Percentiles rank a stretch among this genome's conserved stretches.
These are phyloP conservation scores for Albatrellus sp. DNA, from an alignment of 1,284 basidiomycete genomes.

Conservation along the genomic window DNA sequence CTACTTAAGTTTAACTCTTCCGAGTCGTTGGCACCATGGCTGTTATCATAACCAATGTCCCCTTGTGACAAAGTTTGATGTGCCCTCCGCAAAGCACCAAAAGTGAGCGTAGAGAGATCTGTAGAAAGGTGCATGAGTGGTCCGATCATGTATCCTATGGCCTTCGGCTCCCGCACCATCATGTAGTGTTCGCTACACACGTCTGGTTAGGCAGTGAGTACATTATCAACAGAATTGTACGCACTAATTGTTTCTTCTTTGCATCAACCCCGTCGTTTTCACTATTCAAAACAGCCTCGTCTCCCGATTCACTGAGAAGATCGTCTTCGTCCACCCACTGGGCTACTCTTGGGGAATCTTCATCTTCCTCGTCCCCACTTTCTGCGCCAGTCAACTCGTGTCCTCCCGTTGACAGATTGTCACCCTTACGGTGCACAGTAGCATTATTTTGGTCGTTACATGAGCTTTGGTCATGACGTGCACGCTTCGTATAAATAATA, in stretches of 20 bases:
- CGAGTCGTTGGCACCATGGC: constrained; percentile 4
- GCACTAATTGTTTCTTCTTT: neutral
- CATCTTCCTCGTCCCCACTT: neutral
- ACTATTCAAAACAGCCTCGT: neutral
- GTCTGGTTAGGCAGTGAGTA: neutral
- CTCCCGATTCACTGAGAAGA: neutral
- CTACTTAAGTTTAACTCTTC: constrained; percentile 1
- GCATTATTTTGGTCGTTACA: no score
- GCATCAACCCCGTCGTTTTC: neutral
- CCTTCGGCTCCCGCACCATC: neutral
- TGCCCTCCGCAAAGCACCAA: constrained; percentile 11
- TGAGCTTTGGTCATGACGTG: no score
- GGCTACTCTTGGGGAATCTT: constrained; percentile 2
- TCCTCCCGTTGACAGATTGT: no score
- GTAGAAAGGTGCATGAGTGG: neutral
- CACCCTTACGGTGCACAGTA: no score
- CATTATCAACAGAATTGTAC: neutral
- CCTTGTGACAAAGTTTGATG: constrained; percentile 9
- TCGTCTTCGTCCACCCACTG: constrained; percentile 6
- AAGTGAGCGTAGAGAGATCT: constrained; percentile 7
- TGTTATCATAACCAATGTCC: constrained; percentile 2
- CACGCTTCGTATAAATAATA: no score
- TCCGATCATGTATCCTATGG: neutral
- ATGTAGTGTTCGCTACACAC: neutral
- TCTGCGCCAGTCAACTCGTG: neutral